Conservation (phyloP, 108 stramenopile species). For the Stephanodiscus minutulus region DNA sequence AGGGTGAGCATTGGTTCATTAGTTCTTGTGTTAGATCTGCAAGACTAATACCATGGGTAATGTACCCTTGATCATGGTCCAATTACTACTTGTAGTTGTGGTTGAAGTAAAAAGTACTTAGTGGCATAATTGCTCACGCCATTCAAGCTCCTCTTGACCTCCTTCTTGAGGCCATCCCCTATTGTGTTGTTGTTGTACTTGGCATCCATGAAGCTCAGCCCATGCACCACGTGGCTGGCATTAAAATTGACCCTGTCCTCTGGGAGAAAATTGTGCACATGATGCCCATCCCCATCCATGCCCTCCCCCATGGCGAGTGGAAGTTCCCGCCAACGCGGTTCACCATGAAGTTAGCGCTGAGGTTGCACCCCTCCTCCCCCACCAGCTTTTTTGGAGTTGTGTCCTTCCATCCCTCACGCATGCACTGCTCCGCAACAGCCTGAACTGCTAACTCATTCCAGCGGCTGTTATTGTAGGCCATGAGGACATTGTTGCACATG, state of each 20-base stretch:
- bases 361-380: constrained; percentile 90
- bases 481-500: constrained; percentile 72
- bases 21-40: no score
- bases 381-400: constrained; percentile 62
- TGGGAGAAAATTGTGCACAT: constrained; percentile 86
- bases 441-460: constrained; percentile 79
- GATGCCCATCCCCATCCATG: constrained; percentile 89
- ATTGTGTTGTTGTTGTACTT: constrained; percentile 47
- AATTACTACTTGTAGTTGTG: no score
- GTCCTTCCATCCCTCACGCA: constrained; percentile 79
- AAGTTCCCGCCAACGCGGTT: constrained; percentile 98
- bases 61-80: no score
- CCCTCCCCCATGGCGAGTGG: constrained; percentile 98
- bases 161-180: no score
- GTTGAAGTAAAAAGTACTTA: no score
- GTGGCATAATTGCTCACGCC: constrained; percentile 74
- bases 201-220: constrained; percentile 85
- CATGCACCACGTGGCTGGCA: constrained; percentile 92
- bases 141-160: constrained; percentile 56
- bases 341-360: constrained; percentile 89
- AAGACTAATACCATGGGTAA: no score
- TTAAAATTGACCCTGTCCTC: constrained; percentile 93
- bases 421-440: constrained; percentile 89
- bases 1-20: no score
- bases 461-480: constrained; percentile 69